Evolutionary conservation across 2,329 filamentous ascomycete species (phyloP), one percentile per base, ranked within the genome.

Genomic region (Volutella citrinella): DNA sequence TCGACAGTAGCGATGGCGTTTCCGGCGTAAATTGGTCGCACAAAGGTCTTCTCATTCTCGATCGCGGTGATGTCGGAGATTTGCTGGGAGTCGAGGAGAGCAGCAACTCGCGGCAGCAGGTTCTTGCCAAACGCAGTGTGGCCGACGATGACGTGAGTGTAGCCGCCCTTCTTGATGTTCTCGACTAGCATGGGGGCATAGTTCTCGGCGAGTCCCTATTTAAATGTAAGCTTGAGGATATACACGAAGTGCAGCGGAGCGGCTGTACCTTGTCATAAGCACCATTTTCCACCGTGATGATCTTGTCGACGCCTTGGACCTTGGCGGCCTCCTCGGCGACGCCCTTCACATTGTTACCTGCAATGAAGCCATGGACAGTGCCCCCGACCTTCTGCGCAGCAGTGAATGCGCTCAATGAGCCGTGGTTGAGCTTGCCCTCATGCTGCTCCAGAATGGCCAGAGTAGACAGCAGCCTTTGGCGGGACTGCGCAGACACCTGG

Each of bases 121-220:
- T 84, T 94, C 78, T 98, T 98, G 56, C 93, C 93, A 65, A 98
- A 98, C 2, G 93, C 89, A 16, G 90, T 93, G 69, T 97, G 89
- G 35, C 86, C 84, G 23, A 84, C 86, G 54, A 98, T 76, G 45
- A 98, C 78, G 59, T 98, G 93, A 42, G 90, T 95, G 64, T 89
- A 97, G 40, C 83, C 87, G 41, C 87, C 90, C 61, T 93, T 93
- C 70, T 95, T 95, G 65, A 97, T 91, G 65, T 97, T 98, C 64
- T 97, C 91, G 32, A 89, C 85, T 24, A 98, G 73, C 28, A 98
- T 72, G 36, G 89, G 86, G n/a, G 91, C 93, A 58, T 79, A 97
- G 71, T 87, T 96, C 69, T 98, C 93, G 32, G 93, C 82, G 3
- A 98, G 77, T 30, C 89, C 88, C 87, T 89, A 47, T 18, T 32